phyloP scores from a whole-genome alignment of 306 rosid species.

The Vicia faba region DNA sequence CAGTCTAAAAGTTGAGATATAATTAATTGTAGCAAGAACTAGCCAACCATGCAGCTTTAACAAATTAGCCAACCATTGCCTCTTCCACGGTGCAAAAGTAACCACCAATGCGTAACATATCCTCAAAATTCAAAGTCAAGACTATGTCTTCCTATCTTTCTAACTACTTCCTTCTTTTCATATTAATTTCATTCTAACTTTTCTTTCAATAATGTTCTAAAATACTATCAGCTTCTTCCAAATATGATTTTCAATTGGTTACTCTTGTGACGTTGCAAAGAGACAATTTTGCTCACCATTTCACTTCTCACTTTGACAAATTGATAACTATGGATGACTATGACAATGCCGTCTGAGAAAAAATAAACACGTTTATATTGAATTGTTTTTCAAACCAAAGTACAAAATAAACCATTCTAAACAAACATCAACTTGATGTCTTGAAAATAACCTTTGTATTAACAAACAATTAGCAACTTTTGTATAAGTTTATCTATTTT shows the following conservation, averaged over 20 bases:
- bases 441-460: not conserved
- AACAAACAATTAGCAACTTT: not conserved
- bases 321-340: not conserved
- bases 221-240: not conserved
- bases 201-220: too few species aligned
- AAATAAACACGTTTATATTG: slow-evolving; percentile 15
- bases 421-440: not conserved
- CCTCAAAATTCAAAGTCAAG: not conserved
- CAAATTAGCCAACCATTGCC: too few species aligned
- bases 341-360: not conserved
- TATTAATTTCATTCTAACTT: too few species aligned
- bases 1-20: too few species aligned
- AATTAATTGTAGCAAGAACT: too few species aligned
- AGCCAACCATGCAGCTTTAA: too few species aligned
- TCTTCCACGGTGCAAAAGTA: not conserved
- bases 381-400: not conserved
- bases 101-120: not conserved
- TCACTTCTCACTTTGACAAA: not conserved
- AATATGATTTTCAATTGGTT: not conserved
- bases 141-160: not conserved
- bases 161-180: not conserved
- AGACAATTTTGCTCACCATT: not conserved
- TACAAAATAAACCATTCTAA: not conserved
- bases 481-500: too few species aligned
- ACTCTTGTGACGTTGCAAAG: not conserved